Percentiles rank a stretch among this genome's conserved stretches.
Evolutionary conservation across 805 yeast genomes (phyloP).

Genomic region (Maudiozyma serrabonitensis): DNA sequence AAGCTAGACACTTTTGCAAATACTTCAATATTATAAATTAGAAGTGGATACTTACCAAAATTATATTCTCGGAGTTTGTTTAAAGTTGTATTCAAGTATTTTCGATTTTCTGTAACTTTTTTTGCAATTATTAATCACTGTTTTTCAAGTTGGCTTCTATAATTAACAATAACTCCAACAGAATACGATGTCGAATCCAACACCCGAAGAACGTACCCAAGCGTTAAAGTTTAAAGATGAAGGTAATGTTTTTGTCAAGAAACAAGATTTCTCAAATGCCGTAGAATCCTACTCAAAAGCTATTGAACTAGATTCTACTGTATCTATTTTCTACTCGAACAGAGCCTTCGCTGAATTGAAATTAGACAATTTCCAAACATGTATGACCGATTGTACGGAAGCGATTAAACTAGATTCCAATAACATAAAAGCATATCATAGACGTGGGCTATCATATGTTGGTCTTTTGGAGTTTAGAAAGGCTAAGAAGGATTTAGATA

Average conservation of each 20-base stretch:
- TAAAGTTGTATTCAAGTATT: no score
- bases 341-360: constrained; percentile 86
- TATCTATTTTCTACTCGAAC: constrained; percentile 66
- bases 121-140: no score
- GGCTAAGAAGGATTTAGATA: constrained; percentile 60
- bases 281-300: constrained; percentile 66
- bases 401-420: constrained; percentile 60
- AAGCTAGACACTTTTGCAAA: no score
- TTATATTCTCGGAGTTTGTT: no score
- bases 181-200: constrained; percentile 12
- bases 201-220: constrained; percentile 16
- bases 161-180: background rate
- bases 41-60: no score
- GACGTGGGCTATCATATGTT: constrained; percentile 74
- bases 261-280: constrained; percentile 55
- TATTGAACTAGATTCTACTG: constrained; percentile 48
- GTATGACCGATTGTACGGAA: constrained; percentile 64
- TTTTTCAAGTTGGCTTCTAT: background rate
- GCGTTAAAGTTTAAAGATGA: constrained; percentile 50
- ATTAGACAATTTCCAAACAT: constrained; percentile 76
- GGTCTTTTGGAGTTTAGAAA: constrained; percentile 69
- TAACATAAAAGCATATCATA: constrained; percentile 72
- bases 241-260: constrained; percentile 68
- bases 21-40: no score
- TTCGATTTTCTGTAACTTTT: no score